phyloP scores from a whole-genome alignment of 192 early-diverging fungal genomes.

The Coemansia sp. region DNA sequence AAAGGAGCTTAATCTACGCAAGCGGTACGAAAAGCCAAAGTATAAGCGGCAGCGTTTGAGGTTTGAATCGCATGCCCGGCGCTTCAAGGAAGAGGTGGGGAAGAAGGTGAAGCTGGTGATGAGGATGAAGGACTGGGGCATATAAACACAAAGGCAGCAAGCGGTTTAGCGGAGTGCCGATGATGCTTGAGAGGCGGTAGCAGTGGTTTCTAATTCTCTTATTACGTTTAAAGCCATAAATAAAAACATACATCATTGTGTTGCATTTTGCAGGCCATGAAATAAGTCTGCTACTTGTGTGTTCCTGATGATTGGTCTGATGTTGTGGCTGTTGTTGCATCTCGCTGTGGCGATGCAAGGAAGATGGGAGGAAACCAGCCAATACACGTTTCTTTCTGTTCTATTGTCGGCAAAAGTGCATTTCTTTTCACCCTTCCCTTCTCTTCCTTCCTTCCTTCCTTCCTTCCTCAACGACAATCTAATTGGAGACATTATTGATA shows the following conservation, averaged over 20 bases:
- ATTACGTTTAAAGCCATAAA: conserved; percentile 1
- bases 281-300: too few species aligned
- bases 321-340: too few species aligned
- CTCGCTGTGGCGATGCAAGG: background rate
- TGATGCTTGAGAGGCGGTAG: too few species aligned
- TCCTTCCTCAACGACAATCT: too few species aligned
- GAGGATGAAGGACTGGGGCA: conserved; percentile 59
- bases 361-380: background rate
- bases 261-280: too few species aligned
- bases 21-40: conserved; percentile 69
- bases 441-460: background rate
- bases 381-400: background rate
- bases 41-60: conserved; percentile 61
- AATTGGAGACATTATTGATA: too few species aligned
- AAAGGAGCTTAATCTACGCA: conserved; percentile 57
- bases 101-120: conserved; percentile 67
- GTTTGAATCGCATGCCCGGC: conserved; percentile 56
- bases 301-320: too few species aligned
- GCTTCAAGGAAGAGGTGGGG: conserved; percentile 61
- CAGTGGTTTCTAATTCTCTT: background rate
- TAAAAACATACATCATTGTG: too few species aligned
- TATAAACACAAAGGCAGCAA: background rate
- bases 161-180: background rate
- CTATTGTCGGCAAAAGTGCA: background rate
- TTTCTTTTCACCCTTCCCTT: background rate